These are phyloP conservation scores for Plasmodium malariae DNA, from an alignment of 169 alveolate genomes.

Conservation along the genomic window DNA sequence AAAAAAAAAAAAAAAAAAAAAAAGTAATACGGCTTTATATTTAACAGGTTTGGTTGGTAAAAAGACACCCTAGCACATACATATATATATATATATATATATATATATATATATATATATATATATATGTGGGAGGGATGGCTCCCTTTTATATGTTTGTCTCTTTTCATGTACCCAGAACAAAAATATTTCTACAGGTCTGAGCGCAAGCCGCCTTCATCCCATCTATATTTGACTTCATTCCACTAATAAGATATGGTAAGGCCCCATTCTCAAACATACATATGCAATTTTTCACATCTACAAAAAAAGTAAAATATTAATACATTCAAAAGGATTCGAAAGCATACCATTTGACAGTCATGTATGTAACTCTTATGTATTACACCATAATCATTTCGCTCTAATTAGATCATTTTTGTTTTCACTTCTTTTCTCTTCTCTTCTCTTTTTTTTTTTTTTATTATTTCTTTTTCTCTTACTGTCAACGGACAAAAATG, in stretches of 20 bases:
- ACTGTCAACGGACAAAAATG: conserved; percentile 92
- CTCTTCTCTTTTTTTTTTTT: neutral
- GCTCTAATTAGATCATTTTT: too few species aligned
- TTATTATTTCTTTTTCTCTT: conserved; percentile 9
- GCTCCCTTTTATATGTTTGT: neutral
- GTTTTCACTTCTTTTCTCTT: neutral
- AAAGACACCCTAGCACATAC: too few species aligned
- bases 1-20: neutral
- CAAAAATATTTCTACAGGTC: conserved; percentile 92
- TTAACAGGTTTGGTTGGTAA: too few species aligned
- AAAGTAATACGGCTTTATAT: neutral
- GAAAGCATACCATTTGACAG: too few species aligned
- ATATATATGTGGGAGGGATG: neutral
- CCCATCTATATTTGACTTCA: conserved; percentile 91
- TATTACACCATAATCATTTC: neutral
- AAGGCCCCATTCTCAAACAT: conserved; percentile 92
- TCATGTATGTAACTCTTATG: too few species aligned
- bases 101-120: neutral
- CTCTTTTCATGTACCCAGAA: conserved; percentile 80
- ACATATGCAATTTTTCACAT: conserved; percentile 87
- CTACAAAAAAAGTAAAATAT: conserved; percentile 53
- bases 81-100: too few species aligned
- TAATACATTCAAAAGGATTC: neutral
- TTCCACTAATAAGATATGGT: conserved; percentile 89
- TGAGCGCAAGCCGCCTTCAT: conserved; percentile 94